A percentile compares a stretch with the other conserved stretches of the same genome.
phyloP scores from a whole-genome alignment of 2,329 filamentous ascomycete species.

The Neofusicoccum sp. region DNA sequence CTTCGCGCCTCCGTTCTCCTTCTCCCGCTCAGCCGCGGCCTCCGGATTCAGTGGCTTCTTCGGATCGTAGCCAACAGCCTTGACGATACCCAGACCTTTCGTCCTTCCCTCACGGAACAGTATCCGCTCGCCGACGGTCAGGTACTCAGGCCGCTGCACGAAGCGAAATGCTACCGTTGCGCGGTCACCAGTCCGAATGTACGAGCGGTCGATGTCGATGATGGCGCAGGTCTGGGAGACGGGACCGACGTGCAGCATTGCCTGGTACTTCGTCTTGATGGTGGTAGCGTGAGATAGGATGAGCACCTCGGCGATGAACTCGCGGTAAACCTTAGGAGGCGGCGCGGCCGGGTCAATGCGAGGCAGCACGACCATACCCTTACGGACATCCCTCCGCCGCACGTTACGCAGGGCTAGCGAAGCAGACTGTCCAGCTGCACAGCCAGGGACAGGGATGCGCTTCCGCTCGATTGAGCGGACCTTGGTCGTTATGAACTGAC shows the following conservation, averaged over 20 bases:
- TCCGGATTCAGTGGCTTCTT: constrained; percentile 45
- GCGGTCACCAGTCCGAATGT: constrained; percentile 92
- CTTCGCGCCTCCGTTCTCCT: constrained; percentile 7
- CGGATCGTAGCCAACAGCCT: constrained; percentile 84
- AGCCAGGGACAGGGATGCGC: constrained; percentile 83
- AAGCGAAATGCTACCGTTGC: constrained; percentile 94
- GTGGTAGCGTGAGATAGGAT: constrained; percentile 96
- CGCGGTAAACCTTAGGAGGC: constrained; percentile 55
- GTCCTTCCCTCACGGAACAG: constrained; percentile 93
- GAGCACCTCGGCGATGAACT: constrained; percentile 72
- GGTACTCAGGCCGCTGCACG: constrained; percentile 89
- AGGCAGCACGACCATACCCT: constrained; percentile 95
- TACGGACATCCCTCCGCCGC: constrained; percentile 87
- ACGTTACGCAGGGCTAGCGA: constrained; percentile 89
- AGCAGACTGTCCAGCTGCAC: constrained; percentile 87
- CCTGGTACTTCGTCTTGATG: constrained; percentile 95
- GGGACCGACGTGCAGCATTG: constrained; percentile 95
- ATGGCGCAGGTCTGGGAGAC: constrained; percentile 96
- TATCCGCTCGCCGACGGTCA: constrained; percentile 84
- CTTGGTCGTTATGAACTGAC: constrained; percentile 83
- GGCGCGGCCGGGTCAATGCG: constrained; percentile 69
- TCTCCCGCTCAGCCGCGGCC: constrained; percentile 4
- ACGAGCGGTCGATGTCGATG: constrained; percentile 95
- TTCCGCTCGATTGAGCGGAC: constrained; percentile 95
- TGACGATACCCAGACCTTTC: constrained; percentile 94